Evolutionary conservation across 495 filamentous ascomycete species (phyloP), one percentile per base, ranked within the genome.

Genomic region (Lineolata rhizophorae): DNA sequence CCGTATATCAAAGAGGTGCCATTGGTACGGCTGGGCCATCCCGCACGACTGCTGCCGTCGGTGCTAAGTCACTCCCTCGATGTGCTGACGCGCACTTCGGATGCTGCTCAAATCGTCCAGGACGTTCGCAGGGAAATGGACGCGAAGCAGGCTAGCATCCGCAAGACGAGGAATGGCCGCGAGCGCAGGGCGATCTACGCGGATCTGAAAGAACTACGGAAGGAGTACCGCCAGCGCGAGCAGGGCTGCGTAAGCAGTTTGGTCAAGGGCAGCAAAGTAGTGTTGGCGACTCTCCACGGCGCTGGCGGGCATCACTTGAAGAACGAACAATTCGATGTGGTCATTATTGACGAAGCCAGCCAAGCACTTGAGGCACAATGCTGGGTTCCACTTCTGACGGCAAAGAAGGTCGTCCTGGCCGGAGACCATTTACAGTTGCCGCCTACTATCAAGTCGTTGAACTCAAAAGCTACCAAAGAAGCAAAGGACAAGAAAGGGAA

Each of bases 291-390:
- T 1, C 58, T 95, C 26, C 87, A 99, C 50, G 87, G 90, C 2
- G 76, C 84, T 2, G 90, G 87, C 0, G 80, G 84, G 0, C 74
- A 69, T 40, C 84, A 93, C 52, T 55, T 93, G 14, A 69, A 64
- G 38, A 21, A 21, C 35, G 72, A 90, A 45, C 52, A 66, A 34
- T 99, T 99, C 41, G 87, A 99, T 48, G 78, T 93, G 3, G 80
- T 95, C 2, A 67, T 95, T 20, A 78, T 97, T 25, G 87, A 97
- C 45, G 87, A 97, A 55, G 87, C 82, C 0, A 87, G 78, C 47
- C 87, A 97, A 49, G 87, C 87, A 2, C 61, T 97, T 10, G 87
- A 97, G 50, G 82, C 90, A 1, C 87, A 95, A 50, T 95, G 84
- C 52, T 97, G 87, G 87, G 83, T 94, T n/a, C 70, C 90, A 10